These are phyloP conservation scores for Aspergillus sp. DNA, from an alignment of 2,329 filamentous ascomycete genomes.

Conservation along the genomic window DNA sequence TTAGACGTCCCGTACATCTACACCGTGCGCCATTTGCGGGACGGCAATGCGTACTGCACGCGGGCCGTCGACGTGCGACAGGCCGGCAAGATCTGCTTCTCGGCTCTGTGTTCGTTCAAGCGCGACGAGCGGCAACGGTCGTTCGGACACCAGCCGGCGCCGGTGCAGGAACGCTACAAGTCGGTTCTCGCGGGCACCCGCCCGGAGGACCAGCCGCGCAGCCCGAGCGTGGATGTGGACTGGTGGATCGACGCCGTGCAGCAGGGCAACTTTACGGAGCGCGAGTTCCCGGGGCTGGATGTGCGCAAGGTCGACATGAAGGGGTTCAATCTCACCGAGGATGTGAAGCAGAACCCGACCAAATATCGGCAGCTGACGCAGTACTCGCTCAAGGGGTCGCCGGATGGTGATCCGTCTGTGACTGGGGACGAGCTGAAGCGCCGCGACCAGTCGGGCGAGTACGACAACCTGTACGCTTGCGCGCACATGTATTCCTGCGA, in stretches of 20 bases:
- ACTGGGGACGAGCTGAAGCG: constrained; percentile 10
- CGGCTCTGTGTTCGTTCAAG: constrained; percentile 53
- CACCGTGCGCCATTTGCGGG: constrained; percentile 48
- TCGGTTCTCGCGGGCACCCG: constrained; percentile 27
- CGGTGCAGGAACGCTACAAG: constrained; percentile 28
- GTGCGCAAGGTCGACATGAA: constrained; percentile 54
- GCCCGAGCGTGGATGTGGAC: constrained; percentile 35
- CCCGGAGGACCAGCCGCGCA: constrained; percentile 32
- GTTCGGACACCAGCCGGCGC: constrained; percentile 30
- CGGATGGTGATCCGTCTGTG: constrained; percentile 20
- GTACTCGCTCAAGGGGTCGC: constrained; percentile 46
- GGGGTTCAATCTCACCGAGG: constrained; percentile 40
- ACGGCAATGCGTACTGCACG: constrained; percentile 53
- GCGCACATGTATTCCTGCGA: constrained; percentile 59
- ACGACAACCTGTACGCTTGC: constrained; percentile 55
- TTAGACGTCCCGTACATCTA: constrained; percentile 51
- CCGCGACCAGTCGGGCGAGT: constrained; percentile 31
- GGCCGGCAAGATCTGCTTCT: constrained; percentile 49
- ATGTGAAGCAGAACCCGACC: constrained; percentile 26
- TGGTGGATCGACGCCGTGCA: constrained; percentile 33
- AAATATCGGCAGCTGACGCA: constrained; percentile 44
- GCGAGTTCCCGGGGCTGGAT: constrained; percentile 43
- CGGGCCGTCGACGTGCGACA: constrained; percentile 53
- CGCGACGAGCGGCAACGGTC: constrained; percentile 32
- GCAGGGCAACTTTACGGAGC: constrained; percentile 24